A percentile compares a stretch with the other conserved stretches of the same genome.
These are phyloP conservation scores for Ganoderma sp. DNA, from an alignment of 1,284 basidiomycete species.

Conservation along the genomic window DNA sequence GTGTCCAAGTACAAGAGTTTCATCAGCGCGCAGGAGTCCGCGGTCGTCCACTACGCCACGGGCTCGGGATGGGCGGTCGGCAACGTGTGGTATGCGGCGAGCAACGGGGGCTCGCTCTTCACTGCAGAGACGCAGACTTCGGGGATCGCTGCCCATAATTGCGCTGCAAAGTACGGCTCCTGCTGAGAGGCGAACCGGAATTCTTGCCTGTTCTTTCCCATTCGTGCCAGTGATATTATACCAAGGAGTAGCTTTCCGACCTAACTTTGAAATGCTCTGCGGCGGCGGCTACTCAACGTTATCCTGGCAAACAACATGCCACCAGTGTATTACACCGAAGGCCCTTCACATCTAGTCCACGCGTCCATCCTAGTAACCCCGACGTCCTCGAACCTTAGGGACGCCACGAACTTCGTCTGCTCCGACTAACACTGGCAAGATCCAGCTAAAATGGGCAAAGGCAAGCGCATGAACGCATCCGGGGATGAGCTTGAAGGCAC, in stretches of 20 bases:
- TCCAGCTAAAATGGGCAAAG: not conserved
- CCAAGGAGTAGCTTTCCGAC: not conserved
- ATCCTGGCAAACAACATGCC: too few relatives aligned
- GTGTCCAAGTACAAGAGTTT: constrained; percentile 40
- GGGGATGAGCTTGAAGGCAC: not conserved
- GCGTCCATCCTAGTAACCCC: not conserved
- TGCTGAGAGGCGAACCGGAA: not conserved
- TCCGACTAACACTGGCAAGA: not conserved
- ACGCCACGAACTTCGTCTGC: not conserved
- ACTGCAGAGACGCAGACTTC: constrained; percentile 42
- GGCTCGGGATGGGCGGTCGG: constrained; percentile 54
- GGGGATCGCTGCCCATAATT: constrained; percentile 21
- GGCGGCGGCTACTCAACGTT: too few relatives aligned
- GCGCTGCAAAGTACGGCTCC: constrained; percentile 23
- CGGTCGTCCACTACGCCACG: constrained; percentile 39
- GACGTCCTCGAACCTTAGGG: not conserved
- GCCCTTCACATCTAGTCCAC: not conserved
- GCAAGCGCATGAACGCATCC: not conserved
- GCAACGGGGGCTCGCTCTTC: constrained; percentile 49
- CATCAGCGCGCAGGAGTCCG: constrained; percentile 38
- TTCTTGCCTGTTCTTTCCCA: too few relatives aligned
- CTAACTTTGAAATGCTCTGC: not conserved
- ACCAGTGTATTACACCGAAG: not conserved
- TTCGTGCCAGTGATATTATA: too few relatives aligned
- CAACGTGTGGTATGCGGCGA: constrained; percentile 54